Base-by-base conservation (phyloP, 192 early-diverging fungal species). In the Backusella sp. region DNA sequence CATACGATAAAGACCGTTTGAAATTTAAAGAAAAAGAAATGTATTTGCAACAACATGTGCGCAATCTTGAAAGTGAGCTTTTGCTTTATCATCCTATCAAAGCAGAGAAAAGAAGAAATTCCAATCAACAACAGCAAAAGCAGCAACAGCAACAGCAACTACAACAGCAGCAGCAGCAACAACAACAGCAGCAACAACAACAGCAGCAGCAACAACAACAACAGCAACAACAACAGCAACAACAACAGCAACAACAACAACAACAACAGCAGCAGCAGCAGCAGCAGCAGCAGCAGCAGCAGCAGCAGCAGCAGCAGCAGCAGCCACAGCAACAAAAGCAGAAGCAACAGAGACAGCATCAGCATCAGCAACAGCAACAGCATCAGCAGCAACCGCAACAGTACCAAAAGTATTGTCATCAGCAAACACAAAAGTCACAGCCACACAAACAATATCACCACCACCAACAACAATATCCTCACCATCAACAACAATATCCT, bases 1-100 rank as follows among this genome's bases (percentile, higher is more conserved):
- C 56, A 4, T 62, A 62, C 26, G 56, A 62, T 68, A 68, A 37
- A 68, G 66, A 68, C 32, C 32, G 66, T 68, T 36, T 36, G 30
- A 68, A 68, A 36, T 32, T 36, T 2, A 37, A 37, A 9, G 66
- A 37, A 68, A 37, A 21, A 68, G 32, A 68, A 68, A 37, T 68
- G 66, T 32, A 68, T 21, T 68, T 34, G 35, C 28, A 37, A 36
- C 35, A 37, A 28, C 56, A 62, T 62, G 56, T 62, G 8, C 56
- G 56, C n/a, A 62, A 62, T 11, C 26, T 62, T 23, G 56, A 62
- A 62, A 28, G 23, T 26, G 56, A 62, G 12, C 56, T 62, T 62
- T 62, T 62, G 12, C 56, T 62, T 62, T 62, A 62, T 62, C 56
- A 62, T 4, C 56, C 56, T 62, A 5, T 62, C 12, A 62, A 62